phyloP scores from a whole-genome alignment of 768 basidiomycete species.

The Suillus ampliporus region DNA sequence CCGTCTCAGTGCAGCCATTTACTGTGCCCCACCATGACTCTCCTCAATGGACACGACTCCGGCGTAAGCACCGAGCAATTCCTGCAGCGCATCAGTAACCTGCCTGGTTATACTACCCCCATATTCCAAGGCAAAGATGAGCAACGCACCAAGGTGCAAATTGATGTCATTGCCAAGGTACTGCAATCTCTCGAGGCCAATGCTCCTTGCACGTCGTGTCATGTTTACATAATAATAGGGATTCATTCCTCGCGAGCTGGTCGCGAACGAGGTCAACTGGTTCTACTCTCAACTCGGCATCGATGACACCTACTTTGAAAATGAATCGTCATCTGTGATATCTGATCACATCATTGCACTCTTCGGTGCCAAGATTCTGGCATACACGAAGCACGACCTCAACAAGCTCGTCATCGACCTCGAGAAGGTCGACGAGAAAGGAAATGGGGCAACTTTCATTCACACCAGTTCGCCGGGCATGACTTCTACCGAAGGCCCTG shows the following conservation, averaged over 20 bases:
- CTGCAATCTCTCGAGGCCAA: not conserved
- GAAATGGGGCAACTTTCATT: conserved; percentile 92
- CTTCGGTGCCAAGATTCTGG: conserved; percentile 93
- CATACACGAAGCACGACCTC: conserved; percentile 93
- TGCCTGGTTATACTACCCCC: conserved; percentile 89
- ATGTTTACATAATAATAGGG: conserved; percentile 54
- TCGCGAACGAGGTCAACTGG: conserved; percentile 91
- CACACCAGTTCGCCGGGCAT: conserved; percentile 88
- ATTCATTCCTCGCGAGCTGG: conserved; percentile 90
- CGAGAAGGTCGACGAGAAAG: conserved; percentile 84
- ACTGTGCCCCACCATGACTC: conserved; percentile 5
- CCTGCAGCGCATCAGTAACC: conserved; percentile 70
- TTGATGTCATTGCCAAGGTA: conserved; percentile 78
- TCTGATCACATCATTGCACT: conserved; percentile 91
- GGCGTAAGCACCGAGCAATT: conserved; percentile 50
- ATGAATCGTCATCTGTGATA: conserved; percentile 69
- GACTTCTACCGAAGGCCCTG: conserved; percentile 84
- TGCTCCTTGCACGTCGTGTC: conserved; percentile 5
- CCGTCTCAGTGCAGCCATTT: not conserved
- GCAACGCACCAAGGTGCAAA: conserved; percentile 81
- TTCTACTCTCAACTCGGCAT: conserved; percentile 92
- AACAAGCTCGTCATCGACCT: conserved; percentile 92
- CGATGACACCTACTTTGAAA: conserved; percentile 91
- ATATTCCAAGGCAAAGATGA: conserved; percentile 91
- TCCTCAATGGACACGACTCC: conserved; percentile 22